Conservation (phyloP, 2,329 filamentous ascomycete species). For the Colletotrichum eleusines region DNA sequence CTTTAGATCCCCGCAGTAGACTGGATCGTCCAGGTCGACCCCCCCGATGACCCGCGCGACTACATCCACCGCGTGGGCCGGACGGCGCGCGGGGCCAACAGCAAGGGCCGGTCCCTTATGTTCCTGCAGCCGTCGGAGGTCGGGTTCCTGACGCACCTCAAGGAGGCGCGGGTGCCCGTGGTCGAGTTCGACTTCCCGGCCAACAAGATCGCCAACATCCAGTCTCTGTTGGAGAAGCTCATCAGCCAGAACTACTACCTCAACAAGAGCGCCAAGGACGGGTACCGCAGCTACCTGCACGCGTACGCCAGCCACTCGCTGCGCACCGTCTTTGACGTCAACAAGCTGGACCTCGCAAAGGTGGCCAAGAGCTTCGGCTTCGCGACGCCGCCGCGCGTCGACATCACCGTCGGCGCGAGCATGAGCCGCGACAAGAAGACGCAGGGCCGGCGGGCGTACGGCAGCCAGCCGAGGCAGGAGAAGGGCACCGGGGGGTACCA, state of each 20-base stretch:
- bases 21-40: constrained; percentile 97
- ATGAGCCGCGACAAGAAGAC: constrained; percentile 79
- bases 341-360: constrained; percentile 86
- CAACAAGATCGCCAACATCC: constrained; percentile 91
- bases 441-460: constrained; percentile 75
- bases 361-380: constrained; percentile 89
- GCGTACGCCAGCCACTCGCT: constrained; percentile 85
- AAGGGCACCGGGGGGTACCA: constrained; percentile 45
- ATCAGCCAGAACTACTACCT: constrained; percentile 97
- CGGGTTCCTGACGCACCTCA: constrained; percentile 91
- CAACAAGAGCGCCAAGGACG: constrained; percentile 84
- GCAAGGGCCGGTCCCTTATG: constrained; percentile 89
- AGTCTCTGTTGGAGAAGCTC: constrained; percentile 92
- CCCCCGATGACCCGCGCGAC: constrained; percentile 88
- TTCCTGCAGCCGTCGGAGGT: constrained; percentile 94
- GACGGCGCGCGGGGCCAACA: constrained; percentile 86
- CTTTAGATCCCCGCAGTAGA: constrained; percentile 72
- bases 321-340: constrained; percentile 77
- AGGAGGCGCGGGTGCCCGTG: constrained; percentile 90
- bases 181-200: constrained; percentile 96
- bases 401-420: constrained; percentile 85
- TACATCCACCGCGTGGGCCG: constrained; percentile 98
- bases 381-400: constrained; percentile 81
- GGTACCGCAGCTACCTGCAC: constrained; percentile 91
- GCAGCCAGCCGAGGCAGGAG: constrained; percentile 78